Evolutionary conservation across 768 basidiomycete species (phyloP).

Genomic region (Mycena vulgaris): DNA sequence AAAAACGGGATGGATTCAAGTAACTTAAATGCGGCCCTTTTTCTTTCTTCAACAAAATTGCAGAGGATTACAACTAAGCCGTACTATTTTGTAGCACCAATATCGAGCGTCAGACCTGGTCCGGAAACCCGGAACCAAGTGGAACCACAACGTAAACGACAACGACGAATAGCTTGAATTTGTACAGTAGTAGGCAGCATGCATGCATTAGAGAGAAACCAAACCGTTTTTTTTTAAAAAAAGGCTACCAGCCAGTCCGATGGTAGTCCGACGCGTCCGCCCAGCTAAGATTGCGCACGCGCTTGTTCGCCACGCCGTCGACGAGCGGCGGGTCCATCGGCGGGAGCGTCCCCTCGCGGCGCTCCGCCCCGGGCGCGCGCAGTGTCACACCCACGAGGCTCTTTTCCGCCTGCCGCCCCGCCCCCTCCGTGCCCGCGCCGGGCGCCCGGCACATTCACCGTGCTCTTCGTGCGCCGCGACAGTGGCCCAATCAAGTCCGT

Average conservation of each 20-base stretch:
- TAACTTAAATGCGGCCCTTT: too few relatives aligned
- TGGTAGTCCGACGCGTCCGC: constrained; percentile 34
- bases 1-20: too few relatives aligned
- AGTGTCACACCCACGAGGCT: constrained; percentile 35
- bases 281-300: constrained; percentile 36
- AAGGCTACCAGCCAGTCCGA: constrained; percentile 30
- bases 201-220: constrained; percentile 25
- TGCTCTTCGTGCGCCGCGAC: constrained; percentile 39
- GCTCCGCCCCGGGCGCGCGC: constrained; percentile 29
- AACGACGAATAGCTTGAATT: constrained; percentile 33
- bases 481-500: constrained; percentile 58
- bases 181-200: constrained; percentile 12
- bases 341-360: constrained; percentile 14
- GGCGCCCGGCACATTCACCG: constrained; percentile 30
- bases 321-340: constrained; percentile 25
- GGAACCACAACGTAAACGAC: too few relatives aligned
- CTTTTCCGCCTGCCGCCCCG: constrained; percentile 27
- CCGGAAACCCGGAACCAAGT: too few relatives aligned
- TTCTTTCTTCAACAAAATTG: too few relatives aligned
- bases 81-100: too few relatives aligned
- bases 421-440: not conserved
- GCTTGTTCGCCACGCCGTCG: constrained; percentile 31
- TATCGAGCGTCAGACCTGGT: too few relatives aligned
- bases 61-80: too few relatives aligned
- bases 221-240: too few relatives aligned